phyloP scores from a whole-genome alignment of 768 basidiomycete species.

The Lentinus brumalis region DNA sequence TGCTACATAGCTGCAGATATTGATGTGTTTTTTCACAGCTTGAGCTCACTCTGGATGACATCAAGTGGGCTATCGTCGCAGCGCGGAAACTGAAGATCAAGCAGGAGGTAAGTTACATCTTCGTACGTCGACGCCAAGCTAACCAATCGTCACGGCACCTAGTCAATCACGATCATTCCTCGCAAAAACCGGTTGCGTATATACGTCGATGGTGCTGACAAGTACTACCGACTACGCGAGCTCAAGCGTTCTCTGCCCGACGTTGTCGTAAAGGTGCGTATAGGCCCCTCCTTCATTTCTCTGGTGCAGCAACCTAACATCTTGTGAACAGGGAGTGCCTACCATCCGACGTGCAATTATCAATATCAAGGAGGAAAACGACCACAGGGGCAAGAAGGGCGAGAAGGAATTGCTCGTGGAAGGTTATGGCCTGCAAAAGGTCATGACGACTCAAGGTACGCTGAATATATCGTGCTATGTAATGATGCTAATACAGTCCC shows the following conservation, averaged over 20 bases:
- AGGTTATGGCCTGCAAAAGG: constrained; percentile 94
- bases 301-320: neutral
- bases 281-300: neutral
- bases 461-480: neutral
- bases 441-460: constrained; percentile 96
- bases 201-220: constrained; percentile 76
- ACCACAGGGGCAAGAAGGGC: constrained; percentile 75
- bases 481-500: neutral
- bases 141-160: neutral
- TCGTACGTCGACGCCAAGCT: neutral
- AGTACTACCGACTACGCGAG: constrained; percentile 82
- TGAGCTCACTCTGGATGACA: constrained; percentile 88
- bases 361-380: constrained; percentile 90
- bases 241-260: constrained; percentile 82
- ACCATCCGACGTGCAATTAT: constrained; percentile 93
- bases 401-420: constrained; percentile 94
- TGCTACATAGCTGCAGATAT: neutral
- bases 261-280: constrained; percentile 83
- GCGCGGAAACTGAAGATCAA: constrained; percentile 92
- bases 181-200: constrained; percentile 75
- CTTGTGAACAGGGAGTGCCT: constrained; percentile 66
- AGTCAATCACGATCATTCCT: constrained; percentile 80
- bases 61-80: constrained; percentile 88
- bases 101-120: constrained; percentile 58
- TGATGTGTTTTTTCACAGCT: constrained; percentile 49